Base-by-base conservation (phyloP, 345 rosid genomes). In the Citropsis articulata region DNA sequence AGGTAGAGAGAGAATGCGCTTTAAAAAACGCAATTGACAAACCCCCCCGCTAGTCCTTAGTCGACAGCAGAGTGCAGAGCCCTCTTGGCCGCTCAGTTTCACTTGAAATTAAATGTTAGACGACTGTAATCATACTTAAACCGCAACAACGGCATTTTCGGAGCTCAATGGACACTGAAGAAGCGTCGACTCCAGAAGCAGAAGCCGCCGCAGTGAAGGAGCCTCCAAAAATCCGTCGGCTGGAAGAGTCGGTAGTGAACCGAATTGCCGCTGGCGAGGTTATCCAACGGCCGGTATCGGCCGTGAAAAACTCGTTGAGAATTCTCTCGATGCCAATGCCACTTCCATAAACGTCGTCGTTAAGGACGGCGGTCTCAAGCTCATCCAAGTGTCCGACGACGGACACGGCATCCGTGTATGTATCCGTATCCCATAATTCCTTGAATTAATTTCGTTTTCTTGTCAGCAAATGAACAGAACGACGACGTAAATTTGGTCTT, bases 251-350 rank as follows among this genome's bases (percentile, higher is more conserved):
- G 1, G 97, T 96, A 63, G 97, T 96, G 38, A 96, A 96, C 81
- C 83, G 97, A 78, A 96, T 96, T 28, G 99, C 99, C 2, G 98
- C 99, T 2, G 99, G 99, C 6, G 99, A 94, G 88, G 99, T 94
- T 56, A 91, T 94, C 81, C 99, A 94, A 76, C 95, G 97, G 12
- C 97, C 99, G 18, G 93, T 94, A 14, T 93, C 98, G 59, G 98
- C 93, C 22, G 93, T 96, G 57, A 96, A 96, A 81, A 96, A 88
- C 92, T 96, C 70, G 91, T 96, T 19, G 99, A 96, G 91, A 94
- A 96, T 69, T 92, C 98, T 80, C 85, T 96, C 59, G 99, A 96
- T 82, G 99, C 99, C 30, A 82, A 78, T 77, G 92, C 99, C n/a
- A 87, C 86, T 75, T 89, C 91, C 88, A 79, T 96, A 48, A 90